Conservation (phyloP, 768 basidiomycete species). For the Lactarius psammicola region DNA sequence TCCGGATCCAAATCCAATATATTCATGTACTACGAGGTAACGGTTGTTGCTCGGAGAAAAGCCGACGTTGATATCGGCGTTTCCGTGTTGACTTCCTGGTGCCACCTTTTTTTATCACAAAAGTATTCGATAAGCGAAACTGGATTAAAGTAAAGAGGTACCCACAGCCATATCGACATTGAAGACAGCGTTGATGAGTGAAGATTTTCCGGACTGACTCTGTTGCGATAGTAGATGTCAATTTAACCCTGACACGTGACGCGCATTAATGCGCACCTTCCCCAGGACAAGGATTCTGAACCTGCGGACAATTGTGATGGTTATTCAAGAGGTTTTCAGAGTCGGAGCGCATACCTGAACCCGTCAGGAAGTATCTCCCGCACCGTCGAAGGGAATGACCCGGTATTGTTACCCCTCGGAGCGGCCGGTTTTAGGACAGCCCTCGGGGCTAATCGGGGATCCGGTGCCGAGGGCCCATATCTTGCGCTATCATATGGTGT, state of each 20-base stretch:
- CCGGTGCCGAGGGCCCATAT: not conserved
- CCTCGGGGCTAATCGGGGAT: not conserved
- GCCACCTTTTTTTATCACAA: not conserved
- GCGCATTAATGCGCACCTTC: not conserved
- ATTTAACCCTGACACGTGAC: no score
- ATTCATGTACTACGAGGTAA: conserved; percentile 1
- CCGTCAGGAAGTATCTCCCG: not conserved
- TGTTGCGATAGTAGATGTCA: not conserved
- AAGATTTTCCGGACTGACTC: conserved; percentile 17
- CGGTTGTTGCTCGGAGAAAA: conserved; percentile 1
- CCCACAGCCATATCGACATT: conserved; percentile 16
- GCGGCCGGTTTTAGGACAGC: no score
- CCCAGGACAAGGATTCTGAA: conserved; percentile 20
- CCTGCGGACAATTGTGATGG: not conserved
- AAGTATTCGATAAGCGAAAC: not conserved
- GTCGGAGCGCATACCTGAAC: conserved; percentile 6
- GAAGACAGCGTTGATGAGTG: conserved; percentile 7
- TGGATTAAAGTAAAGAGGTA: not conserved
- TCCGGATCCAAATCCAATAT: not conserved
- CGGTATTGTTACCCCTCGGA: no score
- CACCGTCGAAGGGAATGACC: not conserved
- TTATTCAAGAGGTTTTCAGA: not conserved
- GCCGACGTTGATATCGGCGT: not conserved
- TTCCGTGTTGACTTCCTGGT: not conserved
- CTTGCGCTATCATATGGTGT: not conserved